phyloP scores from a whole-genome alignment of 176 grass and related monocot genomes.

The Oryza meyeriana region DNA sequence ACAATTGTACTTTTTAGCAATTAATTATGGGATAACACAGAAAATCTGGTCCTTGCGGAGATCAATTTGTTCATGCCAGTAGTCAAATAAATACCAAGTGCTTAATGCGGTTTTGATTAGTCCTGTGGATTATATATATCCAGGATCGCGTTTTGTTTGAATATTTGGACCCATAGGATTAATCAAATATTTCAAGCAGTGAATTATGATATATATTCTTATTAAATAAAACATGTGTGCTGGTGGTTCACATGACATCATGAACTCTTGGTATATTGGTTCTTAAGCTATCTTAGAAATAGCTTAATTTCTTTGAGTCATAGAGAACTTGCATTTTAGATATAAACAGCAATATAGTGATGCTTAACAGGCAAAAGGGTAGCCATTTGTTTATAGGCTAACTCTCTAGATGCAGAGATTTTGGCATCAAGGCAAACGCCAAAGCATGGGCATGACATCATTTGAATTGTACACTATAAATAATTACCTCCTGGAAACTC shows the following conservation, averaged over 20 bases:
- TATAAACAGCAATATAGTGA: neutral
- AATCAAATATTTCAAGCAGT: neutral
- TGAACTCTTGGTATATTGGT: neutral
- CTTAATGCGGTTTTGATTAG: neutral
- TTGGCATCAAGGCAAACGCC: neutral
- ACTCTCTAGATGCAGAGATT: neutral
- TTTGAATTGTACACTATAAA: neutral
- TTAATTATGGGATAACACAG: neutral
- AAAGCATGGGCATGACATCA: neutral
- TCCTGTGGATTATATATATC: neutral
- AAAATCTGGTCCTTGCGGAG: neutral
- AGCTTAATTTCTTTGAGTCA: neutral
- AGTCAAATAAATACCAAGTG: neutral
- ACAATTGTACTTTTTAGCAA: neutral
- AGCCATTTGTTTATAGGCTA: neutral
- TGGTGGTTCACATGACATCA: neutral
- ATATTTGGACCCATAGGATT: neutral
- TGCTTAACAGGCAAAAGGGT: neutral
- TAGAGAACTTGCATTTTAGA: neutral
- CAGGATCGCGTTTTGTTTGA: neutral
- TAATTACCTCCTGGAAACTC: neutral
- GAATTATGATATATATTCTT: neutral
- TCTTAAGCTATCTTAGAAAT: neutral
- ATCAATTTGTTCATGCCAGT: neutral
- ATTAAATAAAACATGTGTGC: neutral